Evolutionary conservation across 306 rosid genomes (phyloP), one percentile per base, ranked within the genome.

Genomic region (Alnus rubra): DNA sequence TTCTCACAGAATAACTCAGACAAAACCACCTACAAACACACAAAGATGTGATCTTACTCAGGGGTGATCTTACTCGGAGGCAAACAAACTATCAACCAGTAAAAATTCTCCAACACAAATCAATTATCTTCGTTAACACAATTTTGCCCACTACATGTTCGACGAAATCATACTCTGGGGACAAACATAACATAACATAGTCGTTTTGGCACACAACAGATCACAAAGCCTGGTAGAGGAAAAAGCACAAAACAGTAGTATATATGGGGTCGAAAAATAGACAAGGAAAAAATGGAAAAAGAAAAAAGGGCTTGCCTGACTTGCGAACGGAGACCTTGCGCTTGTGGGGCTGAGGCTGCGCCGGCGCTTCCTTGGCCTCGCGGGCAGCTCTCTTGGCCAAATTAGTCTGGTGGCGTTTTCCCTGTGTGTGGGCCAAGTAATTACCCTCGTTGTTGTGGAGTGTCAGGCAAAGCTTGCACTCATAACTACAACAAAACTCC

Each of bases 271-370:
- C 9, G 35, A 69, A 72, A 19, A 13, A 72, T 9, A 14, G 35
- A 8, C 52, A 3, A 49, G 1, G 7, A 42, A 1, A 48, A 49
- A 10, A 10, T 49, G 11, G 0, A 33, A 65, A 19, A 50, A 35
- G 50, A 4, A 37, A 30, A 8, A 39, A 4, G 72, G 3, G 60
- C 74, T 65, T 9, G 75, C 98, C 98, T 58, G 97, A 75, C 62
- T 95, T 95, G 52, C 95, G 91, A 70, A 93, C 78, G 4, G 87
- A 77, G 64, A 93, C 93, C 75, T 95, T 92, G 82, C 98, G 92
- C 82, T 95, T 95, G 81, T 95, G 98, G 5, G 98, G 98, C 81
- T 95, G 98, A 52, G 98, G 98, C 76, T 95, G 98, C 33, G 98
- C 89, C 3, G 98, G 97, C 30, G 98, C 93, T 1, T 95, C 99